Evolutionary conservation across 768 basidiomycete species (phyloP).

Genomic region (Macrolepiota albuminosa): DNA sequence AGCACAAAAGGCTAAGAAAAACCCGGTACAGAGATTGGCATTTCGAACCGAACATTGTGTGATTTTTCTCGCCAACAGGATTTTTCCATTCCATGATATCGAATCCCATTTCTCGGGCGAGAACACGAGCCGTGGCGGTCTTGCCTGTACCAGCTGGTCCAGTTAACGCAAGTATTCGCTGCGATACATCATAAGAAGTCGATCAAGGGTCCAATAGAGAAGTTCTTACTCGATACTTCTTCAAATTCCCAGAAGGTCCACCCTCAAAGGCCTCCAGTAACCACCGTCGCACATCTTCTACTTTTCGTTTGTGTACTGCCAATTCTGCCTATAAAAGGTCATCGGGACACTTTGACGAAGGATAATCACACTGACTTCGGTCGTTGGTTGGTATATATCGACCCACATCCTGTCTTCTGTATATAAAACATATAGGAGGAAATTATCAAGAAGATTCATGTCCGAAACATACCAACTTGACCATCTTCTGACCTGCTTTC

Average conservation of each 20-base stretch:
- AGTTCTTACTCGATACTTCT: slow-evolving; percentile 67
- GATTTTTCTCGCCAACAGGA: slow-evolving; percentile 46
- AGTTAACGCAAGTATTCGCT: slow-evolving; percentile 83
- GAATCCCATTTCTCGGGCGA: slow-evolving; percentile 69
- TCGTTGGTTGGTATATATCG: slow-evolving; percentile 56
- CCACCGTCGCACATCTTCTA: slow-evolving; percentile 76
- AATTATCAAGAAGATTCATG: too few relatives aligned
- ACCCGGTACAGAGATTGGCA: neutral
- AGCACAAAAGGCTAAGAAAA: neutral
- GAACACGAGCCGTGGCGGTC: slow-evolving; percentile 75
- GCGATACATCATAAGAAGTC: neutral
- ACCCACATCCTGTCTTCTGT: slow-evolving; percentile 50
- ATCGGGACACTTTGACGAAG: neutral
- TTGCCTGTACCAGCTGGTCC: slow-evolving; percentile 92
- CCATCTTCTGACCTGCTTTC: neutral
- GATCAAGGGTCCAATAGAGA: neutral
- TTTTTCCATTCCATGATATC: slow-evolving; percentile 88
- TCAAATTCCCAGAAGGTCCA: slow-evolving; percentile 55
- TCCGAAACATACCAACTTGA: neutral
- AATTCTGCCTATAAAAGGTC: slow-evolving; percentile 50
- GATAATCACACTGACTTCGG: slow-evolving; percentile 36
- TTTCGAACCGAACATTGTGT: slow-evolving; percentile 17
- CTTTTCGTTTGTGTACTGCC: slow-evolving; percentile 76
- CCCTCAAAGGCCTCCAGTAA: slow-evolving; percentile 67
- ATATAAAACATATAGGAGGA: neutral